Evolutionary conservation across 257 asterid genomes (phyloP).

Genomic region (Solanum ossicruentum): DNA sequence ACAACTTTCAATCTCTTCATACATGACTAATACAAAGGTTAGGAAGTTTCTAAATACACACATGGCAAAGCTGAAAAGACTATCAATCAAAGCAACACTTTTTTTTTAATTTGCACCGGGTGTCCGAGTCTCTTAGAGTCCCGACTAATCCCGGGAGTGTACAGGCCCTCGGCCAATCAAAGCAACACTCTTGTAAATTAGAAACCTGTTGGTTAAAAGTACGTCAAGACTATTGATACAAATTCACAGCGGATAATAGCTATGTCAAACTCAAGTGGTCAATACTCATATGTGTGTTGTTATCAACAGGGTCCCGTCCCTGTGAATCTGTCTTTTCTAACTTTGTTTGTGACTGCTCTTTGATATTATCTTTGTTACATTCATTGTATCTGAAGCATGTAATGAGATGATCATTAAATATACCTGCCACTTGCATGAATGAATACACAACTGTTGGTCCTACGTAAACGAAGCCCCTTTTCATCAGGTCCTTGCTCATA

Average conservation of each 20-base stretch:
- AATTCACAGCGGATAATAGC: neutral
- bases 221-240: neutral
- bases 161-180: no score
- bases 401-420: constrained; percentile 57
- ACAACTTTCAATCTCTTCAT: neutral
- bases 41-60: neutral
- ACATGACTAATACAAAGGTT: neutral
- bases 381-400: constrained; percentile 57
- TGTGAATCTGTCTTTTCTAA: constrained; percentile 1
- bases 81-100: neutral
- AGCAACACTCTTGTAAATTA: neutral
- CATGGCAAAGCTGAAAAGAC: neutral
- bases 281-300: neutral
- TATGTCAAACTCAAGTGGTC: constrained; percentile 6
- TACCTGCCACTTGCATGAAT: constrained; percentile 69
- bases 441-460: constrained; percentile 75
- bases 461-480: constrained; percentile 57
- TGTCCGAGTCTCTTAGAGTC: no score
- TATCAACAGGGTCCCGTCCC: constrained; percentile 5
- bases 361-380: constrained; percentile 15
- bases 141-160: no score
- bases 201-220: neutral
- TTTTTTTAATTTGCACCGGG: no score
- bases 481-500: constrained; percentile 67
- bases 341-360: constrained; percentile 2